Percentiles rank a stretch among this genome's conserved stretches.
Evolutionary conservation across 2,329 filamentous ascomycete species (phyloP).

Genomic region (Pseudocercospora pini-densiflorae): DNA sequence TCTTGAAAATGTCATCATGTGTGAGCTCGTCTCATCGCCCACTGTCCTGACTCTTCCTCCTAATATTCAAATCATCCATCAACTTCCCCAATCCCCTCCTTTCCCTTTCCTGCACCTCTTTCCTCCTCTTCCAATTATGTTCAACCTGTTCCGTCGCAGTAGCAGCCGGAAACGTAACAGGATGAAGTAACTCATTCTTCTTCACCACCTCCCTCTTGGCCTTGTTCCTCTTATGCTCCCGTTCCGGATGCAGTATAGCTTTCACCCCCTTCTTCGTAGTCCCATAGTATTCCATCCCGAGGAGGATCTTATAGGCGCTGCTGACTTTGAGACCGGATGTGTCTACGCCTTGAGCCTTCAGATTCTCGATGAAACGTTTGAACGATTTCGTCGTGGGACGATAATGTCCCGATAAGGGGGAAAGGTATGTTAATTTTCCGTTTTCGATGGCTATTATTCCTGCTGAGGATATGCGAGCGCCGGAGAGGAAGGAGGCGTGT

Average conservation of each 20-base stretch:
- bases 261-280: constrained; percentile 70
- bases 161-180: constrained; percentile 7
- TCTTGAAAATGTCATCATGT: no score
- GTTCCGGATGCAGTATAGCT: constrained; percentile 49
- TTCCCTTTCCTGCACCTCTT: constrained; percentile 15
- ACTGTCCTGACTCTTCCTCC: constrained; percentile 7
- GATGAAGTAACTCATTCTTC: constrained; percentile 15
- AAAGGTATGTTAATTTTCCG: constrained; percentile 73
- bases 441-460: constrained; percentile 83
- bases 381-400: constrained; percentile 82
- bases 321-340: constrained; percentile 77
- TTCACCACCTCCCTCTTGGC: constrained; percentile 8
- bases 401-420: constrained; percentile 76
- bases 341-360: constrained; percentile 75
- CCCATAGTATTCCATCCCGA: constrained; percentile 79
- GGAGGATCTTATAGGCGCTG: constrained; percentile 69
- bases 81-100: constrained; percentile 17
- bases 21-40: no score
- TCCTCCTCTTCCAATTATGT: constrained; percentile 25
- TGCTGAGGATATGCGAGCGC: constrained; percentile 77
- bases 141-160: constrained; percentile 24
- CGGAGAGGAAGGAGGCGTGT: constrained; percentile 88
- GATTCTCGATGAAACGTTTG: constrained; percentile 72
- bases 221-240: constrained; percentile 6
- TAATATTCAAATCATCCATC: constrained; percentile 23